A percentile compares a stretch with the other conserved stretches of the same genome.
phyloP scores from a whole-genome alignment of 495 filamentous ascomycete genomes.

The Tuber aestivum region DNA sequence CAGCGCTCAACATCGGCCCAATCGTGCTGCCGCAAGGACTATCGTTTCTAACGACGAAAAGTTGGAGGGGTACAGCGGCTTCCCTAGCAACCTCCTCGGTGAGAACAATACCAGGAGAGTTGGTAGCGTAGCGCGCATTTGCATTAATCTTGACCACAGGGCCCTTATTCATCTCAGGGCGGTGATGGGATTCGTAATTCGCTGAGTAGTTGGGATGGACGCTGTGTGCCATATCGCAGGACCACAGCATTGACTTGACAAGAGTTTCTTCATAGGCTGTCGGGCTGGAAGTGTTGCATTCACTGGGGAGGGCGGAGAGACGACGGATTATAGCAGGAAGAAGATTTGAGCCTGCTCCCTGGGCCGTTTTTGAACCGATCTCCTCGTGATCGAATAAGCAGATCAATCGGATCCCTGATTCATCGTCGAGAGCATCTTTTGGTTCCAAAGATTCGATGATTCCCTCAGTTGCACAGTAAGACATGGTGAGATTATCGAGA shows the following conservation, averaged over 20 bases:
- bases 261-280: constrained; percentile 93
- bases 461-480: constrained; percentile 75
- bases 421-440: constrained; percentile 58
- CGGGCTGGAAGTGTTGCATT: constrained; percentile 51
- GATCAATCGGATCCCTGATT: constrained; percentile 77
- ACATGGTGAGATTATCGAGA: constrained; percentile 92
- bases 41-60: constrained; percentile 96
- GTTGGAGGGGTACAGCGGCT: constrained; percentile 72
- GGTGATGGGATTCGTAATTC: constrained; percentile 87
- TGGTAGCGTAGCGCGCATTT: constrained; percentile 91
- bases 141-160: constrained; percentile 97
- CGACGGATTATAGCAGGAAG: constrained; percentile 83
- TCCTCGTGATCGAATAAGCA: constrained; percentile 97
- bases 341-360: constrained; percentile 88
- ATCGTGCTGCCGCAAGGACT: constrained; percentile 92
- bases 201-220: constrained; percentile 87
- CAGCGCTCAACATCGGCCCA: constrained; percentile 85
- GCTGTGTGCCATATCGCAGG: constrained; percentile 94
- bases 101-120: constrained; percentile 88
- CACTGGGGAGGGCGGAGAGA: constrained; percentile 67
- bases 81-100: constrained; percentile 77
- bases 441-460: constrained; percentile 73
- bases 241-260: constrained; percentile 85
- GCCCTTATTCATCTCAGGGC: constrained; percentile 92
- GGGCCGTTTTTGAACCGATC: constrained; percentile 82